A percentile compares a stretch with the other conserved stretches of the same genome.
These are phyloP conservation scores for Lichtheimia ornata DNA, from an alignment of 371 early-diverging fungal genomes.

Conservation along the genomic window DNA sequence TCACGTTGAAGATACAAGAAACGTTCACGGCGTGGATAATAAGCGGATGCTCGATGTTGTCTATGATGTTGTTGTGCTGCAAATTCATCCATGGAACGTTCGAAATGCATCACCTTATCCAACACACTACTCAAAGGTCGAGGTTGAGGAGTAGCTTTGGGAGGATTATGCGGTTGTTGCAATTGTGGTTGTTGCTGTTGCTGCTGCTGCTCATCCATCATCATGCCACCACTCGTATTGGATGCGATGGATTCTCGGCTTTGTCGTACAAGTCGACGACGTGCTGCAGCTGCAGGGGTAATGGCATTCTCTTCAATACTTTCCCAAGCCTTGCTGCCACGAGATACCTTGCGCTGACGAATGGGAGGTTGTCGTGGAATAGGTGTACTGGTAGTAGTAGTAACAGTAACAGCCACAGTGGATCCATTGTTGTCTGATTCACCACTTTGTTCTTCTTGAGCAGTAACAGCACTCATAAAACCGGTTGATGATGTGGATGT, in stretches of 20 bases:
- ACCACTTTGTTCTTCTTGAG: no score
- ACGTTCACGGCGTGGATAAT: slow-evolving; percentile 40
- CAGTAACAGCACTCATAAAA: no score
- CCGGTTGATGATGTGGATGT: no score
- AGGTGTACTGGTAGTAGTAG: not conserved
- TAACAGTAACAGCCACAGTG: not conserved
- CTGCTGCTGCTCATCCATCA: no score
- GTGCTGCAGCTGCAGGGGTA: slow-evolving; percentile 10
- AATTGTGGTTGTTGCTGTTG: no score
- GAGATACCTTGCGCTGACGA: slow-evolving; percentile 23
- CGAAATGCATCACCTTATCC: slow-evolving; percentile 50
- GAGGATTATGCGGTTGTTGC: not conserved
- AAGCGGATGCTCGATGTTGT: slow-evolving; percentile 28
- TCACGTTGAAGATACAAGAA: slow-evolving; percentile 45
- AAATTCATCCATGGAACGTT: slow-evolving; percentile 43
- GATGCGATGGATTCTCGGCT: no score
- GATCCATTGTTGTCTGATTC: not conserved
- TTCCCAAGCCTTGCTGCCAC: slow-evolving; percentile 36
- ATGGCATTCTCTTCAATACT: slow-evolving; percentile 15
- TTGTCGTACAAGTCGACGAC: slow-evolving; percentile 6
- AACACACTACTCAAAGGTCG: slow-evolving; percentile 30
- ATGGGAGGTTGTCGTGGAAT: slow-evolving; percentile 21
- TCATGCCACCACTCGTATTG: no score
- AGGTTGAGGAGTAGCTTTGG: not conserved
- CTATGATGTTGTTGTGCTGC: slow-evolving; percentile 25